Percentiles rank a stretch among this genome's conserved stretches.
phyloP scores from a whole-genome alignment of 345 rosid species.

The Hypericum androsaemum region DNA sequence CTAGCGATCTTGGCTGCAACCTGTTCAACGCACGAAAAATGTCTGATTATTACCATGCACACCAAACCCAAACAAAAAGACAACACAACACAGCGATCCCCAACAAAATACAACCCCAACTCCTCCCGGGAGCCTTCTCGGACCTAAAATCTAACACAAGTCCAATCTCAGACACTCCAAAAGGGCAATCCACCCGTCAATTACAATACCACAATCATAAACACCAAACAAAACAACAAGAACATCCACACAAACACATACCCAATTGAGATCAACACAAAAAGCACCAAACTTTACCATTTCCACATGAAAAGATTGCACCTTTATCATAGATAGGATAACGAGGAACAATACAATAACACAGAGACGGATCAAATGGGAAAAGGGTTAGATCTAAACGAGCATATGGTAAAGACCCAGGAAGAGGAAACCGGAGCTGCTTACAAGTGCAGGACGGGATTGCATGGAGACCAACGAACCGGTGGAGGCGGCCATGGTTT shows the following conservation, averaged over 20 bases:
- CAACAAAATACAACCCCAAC: too few species aligned
- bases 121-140: too few species aligned
- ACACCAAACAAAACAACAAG: too few species aligned
- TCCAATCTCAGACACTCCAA: too few species aligned
- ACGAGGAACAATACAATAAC: not conserved
- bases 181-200: too few species aligned
- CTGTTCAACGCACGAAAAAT: conserved; percentile 18
- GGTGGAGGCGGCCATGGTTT: conserved; percentile 30
- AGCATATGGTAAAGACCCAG: not conserved
- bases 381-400: too few species aligned
- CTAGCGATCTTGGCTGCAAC: conserved; percentile 20
- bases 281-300: too few species aligned
- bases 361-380: not conserved
- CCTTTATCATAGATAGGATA: not conserved
- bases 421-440: conserved; percentile 7
- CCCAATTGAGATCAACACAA: too few species aligned
- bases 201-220: too few species aligned
- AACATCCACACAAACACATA: too few species aligned
- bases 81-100: not conserved
- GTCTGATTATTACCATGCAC: not conserved
- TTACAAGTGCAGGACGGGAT: conserved; percentile 21
- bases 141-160: too few species aligned
- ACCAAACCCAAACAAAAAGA: not conserved
- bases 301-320: too few species aligned
- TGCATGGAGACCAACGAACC: conserved; percentile 19